Evolutionary conservation across 2,329 filamentous ascomycete genomes (phyloP), one percentile per base, ranked within the genome.

Genomic region (Verticillium dahliae): DNA sequence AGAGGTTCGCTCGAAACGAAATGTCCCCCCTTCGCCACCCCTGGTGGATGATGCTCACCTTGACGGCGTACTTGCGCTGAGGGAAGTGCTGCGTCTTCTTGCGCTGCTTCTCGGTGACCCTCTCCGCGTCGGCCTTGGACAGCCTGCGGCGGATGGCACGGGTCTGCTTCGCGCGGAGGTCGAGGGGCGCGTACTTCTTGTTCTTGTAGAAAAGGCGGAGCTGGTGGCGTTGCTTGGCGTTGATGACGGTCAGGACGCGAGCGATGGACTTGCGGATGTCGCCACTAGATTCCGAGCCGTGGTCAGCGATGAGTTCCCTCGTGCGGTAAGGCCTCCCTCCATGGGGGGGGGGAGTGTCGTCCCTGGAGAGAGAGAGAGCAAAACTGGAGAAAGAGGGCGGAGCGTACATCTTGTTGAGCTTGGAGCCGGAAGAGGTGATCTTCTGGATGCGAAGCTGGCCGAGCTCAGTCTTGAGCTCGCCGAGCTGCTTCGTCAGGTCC

Each of bases 191-290:
- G 88, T 97, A 97, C 87, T 97, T 98, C 91, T 98, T 98, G 89
- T 90, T 90, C 88, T 97, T 96, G 89, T 99, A 99, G 90, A 98
- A 98, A 71, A 98, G 86, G 74, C 93, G 92, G 75, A 99, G 92
- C 85, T 98, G 93, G 71, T 92, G 86, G 80, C 96, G 90, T 86
- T 99, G 95, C 88, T 96, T 98, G 82, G 92, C 90, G 88, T 98
- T 99, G 89, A 99, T 97, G 85, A 99, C 87, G 81, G 95, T 99
- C 75, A 99, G 89, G 82, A 97, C 91, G 78, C 94, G 93, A 77
- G 95, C 96, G 82, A 99, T 97, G 70, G 93, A 97, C 88, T 99
- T 99, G 86, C 95, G 93, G 80, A 99, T 87, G 81, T 99, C 96
- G 86, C 97, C 92, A 83, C 93, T 97, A 73, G 71, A 70, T 41